Percentiles rank a stretch among this genome's conserved stretches.
Evolutionary conservation across 2,329 filamentous ascomycete species (phyloP).

Genomic region (Nemania bipapillata): DNA sequence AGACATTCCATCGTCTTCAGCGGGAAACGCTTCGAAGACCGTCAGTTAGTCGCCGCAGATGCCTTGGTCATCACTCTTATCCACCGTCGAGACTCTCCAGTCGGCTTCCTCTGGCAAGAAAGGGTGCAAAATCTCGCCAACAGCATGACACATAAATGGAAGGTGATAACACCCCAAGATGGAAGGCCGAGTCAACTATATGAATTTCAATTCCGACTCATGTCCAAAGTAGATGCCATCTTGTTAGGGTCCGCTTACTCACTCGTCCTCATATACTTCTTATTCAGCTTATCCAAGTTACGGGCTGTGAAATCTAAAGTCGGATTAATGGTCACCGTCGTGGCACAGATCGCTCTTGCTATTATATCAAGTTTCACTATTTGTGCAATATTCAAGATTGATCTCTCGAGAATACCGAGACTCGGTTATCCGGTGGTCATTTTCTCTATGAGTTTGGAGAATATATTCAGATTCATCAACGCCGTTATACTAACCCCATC

Average conservation of each 20-base stretch:
- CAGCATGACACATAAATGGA: constrained; percentile 66
- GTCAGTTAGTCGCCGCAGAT: constrained; percentile 75
- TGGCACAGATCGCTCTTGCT: constrained; percentile 75
- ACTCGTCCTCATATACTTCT: constrained; percentile 71
- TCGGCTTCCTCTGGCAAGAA: constrained; percentile 73
- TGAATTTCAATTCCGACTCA: constrained; percentile 80
- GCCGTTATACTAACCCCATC: constrained; percentile 77
- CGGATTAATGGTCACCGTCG: constrained; percentile 76
- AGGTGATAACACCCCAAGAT: constrained; percentile 68
- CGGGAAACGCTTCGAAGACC: constrained; percentile 78
- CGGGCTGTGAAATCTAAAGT: constrained; percentile 79
- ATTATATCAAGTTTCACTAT: constrained; percentile 83
- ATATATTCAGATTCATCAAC: constrained; percentile 81
- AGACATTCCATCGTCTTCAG: constrained; percentile 83
- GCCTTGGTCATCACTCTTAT: constrained; percentile 81
- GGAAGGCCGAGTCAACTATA: constrained; percentile 72
- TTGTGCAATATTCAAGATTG: constrained; percentile 78
- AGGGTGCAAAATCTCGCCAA: constrained; percentile 65
- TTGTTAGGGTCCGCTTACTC: constrained; percentile 73
- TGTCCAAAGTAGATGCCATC: constrained; percentile 73
- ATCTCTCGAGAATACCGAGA: constrained; percentile 78
- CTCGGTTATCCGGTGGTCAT: constrained; percentile 82
- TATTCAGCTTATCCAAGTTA: constrained; percentile 73
- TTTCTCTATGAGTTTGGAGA: constrained; percentile 79
- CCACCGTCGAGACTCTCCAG: constrained; percentile 71